Percentiles rank a stretch among this genome's conserved stretches.
Evolutionary conservation across 2,329 filamentous ascomycete species (phyloP).

Genomic region (Cladosporium phlei): DNA sequence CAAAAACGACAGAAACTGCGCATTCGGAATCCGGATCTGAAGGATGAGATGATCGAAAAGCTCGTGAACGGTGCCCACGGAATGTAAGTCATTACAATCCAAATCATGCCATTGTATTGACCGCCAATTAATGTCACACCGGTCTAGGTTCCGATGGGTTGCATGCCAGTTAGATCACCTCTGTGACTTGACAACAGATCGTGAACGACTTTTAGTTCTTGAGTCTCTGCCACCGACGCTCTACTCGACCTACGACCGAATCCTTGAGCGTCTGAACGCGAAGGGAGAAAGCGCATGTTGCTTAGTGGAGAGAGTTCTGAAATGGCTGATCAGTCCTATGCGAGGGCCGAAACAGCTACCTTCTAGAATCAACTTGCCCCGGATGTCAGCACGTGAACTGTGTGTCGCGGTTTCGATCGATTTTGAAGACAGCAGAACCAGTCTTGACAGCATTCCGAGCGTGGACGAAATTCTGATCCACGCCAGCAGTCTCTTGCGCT

Average conservation of each 20-base stretch:
- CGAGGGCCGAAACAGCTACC: too few relatives aligned
- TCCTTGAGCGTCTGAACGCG: background rate
- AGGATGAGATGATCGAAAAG: background rate
- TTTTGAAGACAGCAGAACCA: too few relatives aligned
- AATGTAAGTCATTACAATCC: constrained; percentile 4
- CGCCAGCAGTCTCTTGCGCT: background rate
- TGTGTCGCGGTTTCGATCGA: background rate
- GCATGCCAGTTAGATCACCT: constrained; percentile 7
- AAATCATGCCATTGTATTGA: too few relatives aligned
- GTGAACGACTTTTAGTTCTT: background rate
- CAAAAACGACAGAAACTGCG: background rate
- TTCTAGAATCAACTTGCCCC: too few relatives aligned
- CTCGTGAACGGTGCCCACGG: constrained; percentile 1
- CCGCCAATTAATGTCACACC: too few relatives aligned
- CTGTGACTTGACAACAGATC: background rate
- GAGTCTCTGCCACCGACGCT: background rate
- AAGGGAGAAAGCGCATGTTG: background rate
- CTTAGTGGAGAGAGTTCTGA: background rate
- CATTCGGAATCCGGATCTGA: background rate
- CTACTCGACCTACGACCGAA: background rate
- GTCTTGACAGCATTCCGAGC: too few relatives aligned
- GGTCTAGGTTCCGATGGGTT: constrained; percentile 6
- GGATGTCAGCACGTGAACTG: background rate
- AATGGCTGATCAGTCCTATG: background rate
- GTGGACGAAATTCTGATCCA: background rate